These are phyloP conservation scores for Penicillium tannophilum DNA, from an alignment of 495 filamentous ascomycete species.

Conservation along the genomic window DNA sequence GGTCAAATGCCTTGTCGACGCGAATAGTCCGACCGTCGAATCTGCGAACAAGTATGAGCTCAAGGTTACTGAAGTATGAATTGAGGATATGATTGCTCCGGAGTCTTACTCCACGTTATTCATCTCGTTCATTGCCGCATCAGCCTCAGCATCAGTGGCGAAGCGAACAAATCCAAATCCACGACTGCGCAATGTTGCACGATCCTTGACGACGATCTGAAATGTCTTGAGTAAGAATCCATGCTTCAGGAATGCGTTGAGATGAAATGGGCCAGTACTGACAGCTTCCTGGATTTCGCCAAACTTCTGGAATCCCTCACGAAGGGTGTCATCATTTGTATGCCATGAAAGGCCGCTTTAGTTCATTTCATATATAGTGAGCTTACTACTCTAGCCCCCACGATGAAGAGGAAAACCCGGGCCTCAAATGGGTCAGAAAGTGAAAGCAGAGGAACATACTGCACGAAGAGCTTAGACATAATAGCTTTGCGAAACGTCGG, in stretches of 20 bases:
- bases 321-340: conserved; percentile 82
- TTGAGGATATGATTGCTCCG: not conserved
- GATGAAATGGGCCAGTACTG: conserved; percentile 37
- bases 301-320: conserved; percentile 85
- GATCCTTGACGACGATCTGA: conserved; percentile 96
- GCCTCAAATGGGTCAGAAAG: not conserved
- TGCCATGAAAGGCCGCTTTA: conserved; percentile 94
- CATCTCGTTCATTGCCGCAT: conserved; percentile 79
- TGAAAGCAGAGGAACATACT: conserved; percentile 22
- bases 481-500: conserved; percentile 8
- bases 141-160: conserved; percentile 76
- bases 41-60: conserved; percentile 45
- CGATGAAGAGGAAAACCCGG: not conserved
- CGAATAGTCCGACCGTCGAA: conserved; percentile 96
- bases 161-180: conserved; percentile 98
- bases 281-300: conserved; percentile 92
- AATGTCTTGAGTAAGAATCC: conserved; percentile 15
- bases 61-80: not conserved
- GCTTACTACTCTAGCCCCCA: not conserved
- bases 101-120: conserved; percentile 86
- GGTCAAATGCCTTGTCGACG: conserved; percentile 93
- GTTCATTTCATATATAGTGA: conserved; percentile 14
- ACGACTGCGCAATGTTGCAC: conserved; percentile 91
- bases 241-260: conserved; percentile 2
- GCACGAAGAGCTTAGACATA: conserved; percentile 36